Base-by-base conservation (phyloP, 176 grass and related monocot genomes). In the Juncus inflexus region DNA sequence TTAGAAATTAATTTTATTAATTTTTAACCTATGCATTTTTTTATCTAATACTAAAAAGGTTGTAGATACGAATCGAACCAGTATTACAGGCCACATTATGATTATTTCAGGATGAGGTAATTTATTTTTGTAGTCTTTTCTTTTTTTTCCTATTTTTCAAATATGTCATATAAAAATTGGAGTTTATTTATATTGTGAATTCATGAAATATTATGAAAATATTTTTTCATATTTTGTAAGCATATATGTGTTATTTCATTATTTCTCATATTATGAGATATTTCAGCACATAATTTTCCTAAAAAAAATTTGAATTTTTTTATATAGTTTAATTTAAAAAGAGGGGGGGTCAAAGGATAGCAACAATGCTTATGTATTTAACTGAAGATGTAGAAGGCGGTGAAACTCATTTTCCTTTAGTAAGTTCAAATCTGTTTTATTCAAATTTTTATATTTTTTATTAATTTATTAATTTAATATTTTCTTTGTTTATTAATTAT, bases 321-420 rank as follows among this genome's bases (percentile, higher is more conserved):
- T n/a, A n/a, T 90, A 66, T 77, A 96, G 91, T 83, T 83, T 67
- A 88, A 90, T 65, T 74, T 90, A 12, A 87, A 87, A 53, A 76
- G 83, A 60, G 91, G 91, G 55, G n/a, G n/a, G 91, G 91, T 28
- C 91, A 96, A 65, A 83, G 91, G n/a, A 69, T 96, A 60, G 91
- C 91, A 55, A 96, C 91, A 36, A 88, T 96, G 91, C 76, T 96
- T 70, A 90, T 96, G 84, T 96, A 96, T 90, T 87, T 96, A 70
- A 96, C 81, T 12, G 84, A 96, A 76, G 80, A 86, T 52, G 91
- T 96, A 69, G 91, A 90, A 88, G 91, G 91, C 3, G 91, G 91
- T 62, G 91, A 96, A 86, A 96, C 91, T 19, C 73, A 90, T 55
- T 96, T 96, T 81, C 91, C 87, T 60, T 50, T 78, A 78, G 86